A percentile compares a stretch with the other conserved stretches of the same genome.
Conservation (phyloP, 768 basidiomycete genomes). For the Goffeauzyma gilvescens region DNA sequence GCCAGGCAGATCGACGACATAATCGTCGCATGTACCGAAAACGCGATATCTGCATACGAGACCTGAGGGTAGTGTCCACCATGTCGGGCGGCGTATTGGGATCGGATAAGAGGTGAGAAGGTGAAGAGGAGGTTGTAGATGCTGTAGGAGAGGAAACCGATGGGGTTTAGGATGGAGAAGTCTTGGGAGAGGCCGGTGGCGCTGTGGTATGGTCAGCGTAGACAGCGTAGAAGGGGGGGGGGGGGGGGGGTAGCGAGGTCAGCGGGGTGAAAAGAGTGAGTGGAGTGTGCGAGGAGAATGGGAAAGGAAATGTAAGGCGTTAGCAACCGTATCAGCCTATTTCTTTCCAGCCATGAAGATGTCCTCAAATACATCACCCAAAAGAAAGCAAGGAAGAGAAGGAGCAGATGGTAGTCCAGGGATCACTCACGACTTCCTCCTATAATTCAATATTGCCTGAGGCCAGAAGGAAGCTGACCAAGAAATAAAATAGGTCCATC, state of each 20-base stretch:
- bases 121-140: conserved; percentile 30
- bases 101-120: conserved; percentile 23
- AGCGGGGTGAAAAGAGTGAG: not conserved
- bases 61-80: conserved; percentile 32
- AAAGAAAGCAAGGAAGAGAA: too few species aligned
- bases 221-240: not conserved
- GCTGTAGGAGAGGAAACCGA: conserved; percentile 31
- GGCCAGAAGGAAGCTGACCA: conserved; percentile 35
- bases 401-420: not conserved
- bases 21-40: conserved; percentile 32
- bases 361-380: too few species aligned
- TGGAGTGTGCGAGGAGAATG: too few species aligned
- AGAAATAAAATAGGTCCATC: conserved; percentile 27
- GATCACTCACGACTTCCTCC: conserved; percentile 25
- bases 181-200: conserved; percentile 33
- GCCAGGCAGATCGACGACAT: conserved; percentile 24
- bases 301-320: too few species aligned
- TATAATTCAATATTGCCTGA: conserved; percentile 32
- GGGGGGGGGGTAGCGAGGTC: not conserved
- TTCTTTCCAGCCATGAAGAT: too few species aligned
- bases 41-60: conserved; percentile 33
- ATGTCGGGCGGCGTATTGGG: conserved; percentile 32
- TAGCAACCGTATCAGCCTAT: not conserved
- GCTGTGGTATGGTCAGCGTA: conserved; percentile 8
- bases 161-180: conserved; percentile 33